Evolutionary conservation across 164 flowering plant genomes (phyloP).

Genomic region (Litsea cubeba): DNA sequence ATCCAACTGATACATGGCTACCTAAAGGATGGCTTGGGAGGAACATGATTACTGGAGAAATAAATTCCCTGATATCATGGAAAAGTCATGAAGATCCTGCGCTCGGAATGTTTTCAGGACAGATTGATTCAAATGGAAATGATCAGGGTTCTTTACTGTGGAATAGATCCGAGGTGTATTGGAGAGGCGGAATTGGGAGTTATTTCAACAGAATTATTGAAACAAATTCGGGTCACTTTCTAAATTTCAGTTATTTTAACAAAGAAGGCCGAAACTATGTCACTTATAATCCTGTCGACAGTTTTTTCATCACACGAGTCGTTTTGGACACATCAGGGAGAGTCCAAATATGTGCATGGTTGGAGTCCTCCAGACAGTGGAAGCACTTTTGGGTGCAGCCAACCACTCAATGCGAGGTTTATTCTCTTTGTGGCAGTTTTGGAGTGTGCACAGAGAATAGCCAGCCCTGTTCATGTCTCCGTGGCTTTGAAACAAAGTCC

Average conservation of each 20-base stretch:
- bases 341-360: background rate
- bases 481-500: conserved; percentile 7
- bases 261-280: background rate
- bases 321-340: background rate
- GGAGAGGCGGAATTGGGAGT: background rate
- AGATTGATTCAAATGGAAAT: background rate
- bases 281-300: background rate
- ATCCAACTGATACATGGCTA: background rate
- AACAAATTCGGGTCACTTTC: conserved; percentile 10
- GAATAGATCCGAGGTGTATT: background rate
- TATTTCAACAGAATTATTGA: conserved; percentile 20
- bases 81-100: background rate
- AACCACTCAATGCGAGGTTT: background rate
- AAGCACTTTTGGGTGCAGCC: background rate
- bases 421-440: conserved; percentile 7
- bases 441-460: background rate
- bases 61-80: background rate
- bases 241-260: conserved; percentile 2
- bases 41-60: background rate
- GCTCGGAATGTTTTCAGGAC: background rate
- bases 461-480: conserved; percentile 8
- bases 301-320: background rate
- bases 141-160: background rate
- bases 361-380: background rate
- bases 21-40: background rate